Evolutionary conservation across 768 basidiomycete genomes (phyloP).

Genomic region (Kwoniella dendrophila): DNA sequence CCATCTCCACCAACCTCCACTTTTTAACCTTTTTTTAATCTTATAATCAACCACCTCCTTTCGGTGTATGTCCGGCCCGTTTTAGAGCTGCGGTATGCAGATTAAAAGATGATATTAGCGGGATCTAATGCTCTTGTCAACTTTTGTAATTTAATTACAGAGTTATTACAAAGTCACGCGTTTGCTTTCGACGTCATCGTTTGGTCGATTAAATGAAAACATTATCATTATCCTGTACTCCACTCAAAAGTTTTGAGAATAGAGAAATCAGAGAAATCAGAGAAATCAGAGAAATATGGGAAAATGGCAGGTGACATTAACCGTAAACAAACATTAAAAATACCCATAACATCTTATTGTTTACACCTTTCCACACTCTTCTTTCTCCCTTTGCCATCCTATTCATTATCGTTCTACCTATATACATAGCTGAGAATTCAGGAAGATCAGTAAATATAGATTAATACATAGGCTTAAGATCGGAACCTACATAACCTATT

Average conservation of each 20-base stretch:
- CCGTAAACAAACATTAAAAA: background rate
- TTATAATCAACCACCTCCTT: background rate
- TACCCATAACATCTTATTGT: background rate
- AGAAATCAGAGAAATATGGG: no score
- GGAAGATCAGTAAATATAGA: no score
- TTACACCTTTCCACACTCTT: background rate
- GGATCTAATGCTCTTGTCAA: background rate
- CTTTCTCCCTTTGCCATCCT: background rate
- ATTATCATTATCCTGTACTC: no score
- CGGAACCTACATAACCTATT: background rate
- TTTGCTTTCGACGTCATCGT: slow-evolving; percentile 17
- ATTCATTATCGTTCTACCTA: background rate
- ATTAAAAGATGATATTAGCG: slow-evolving; percentile 6
- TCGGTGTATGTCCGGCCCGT: background rate
- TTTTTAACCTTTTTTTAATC: no score
- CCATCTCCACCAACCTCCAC: background rate
- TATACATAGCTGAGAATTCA: background rate
- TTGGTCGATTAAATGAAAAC: background rate
- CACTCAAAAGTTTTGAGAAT: no score
- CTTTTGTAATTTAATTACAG: background rate
- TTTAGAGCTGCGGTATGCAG: no score
- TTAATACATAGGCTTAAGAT: no score
- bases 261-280: no score
- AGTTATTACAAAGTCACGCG: background rate
- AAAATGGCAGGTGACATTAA: slow-evolving; percentile 18